Percentiles rank a stretch among this genome's conserved stretches.
Conservation (phyloP, 2,329 filamentous ascomycete species). For the Thelonectria olida region DNA sequence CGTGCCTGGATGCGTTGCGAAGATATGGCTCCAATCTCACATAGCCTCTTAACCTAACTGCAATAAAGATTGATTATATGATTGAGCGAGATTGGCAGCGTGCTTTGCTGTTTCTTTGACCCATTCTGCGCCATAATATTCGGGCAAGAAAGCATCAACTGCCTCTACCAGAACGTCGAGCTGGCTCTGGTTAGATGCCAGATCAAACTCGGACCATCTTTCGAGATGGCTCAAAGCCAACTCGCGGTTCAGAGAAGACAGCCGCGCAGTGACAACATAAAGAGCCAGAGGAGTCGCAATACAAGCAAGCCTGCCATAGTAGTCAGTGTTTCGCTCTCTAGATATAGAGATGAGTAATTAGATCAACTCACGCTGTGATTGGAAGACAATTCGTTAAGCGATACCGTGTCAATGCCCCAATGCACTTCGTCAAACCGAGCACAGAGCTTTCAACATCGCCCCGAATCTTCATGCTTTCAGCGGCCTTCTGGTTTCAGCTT, state of each 20-base stretch:
- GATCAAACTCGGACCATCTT: neutral
- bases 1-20: neutral
- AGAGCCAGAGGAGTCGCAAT: neutral
- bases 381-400: too few species aligned
- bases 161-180: neutral
- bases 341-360: too few species aligned
- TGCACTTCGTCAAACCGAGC: too few species aligned
- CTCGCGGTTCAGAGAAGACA: neutral
- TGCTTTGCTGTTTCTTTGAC: neutral
- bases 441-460: too few species aligned
- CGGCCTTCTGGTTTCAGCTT: too few species aligned
- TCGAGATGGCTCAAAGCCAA: neutral
- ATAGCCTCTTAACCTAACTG: neutral
- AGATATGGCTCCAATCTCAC: neutral
- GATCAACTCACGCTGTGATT: too few species aligned
- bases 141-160: neutral
- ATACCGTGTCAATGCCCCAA: too few species aligned
- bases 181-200: neutral
- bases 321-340: too few species aligned
- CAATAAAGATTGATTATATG: neutral
- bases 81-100: neutral
- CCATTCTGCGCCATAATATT: slow-evolving; percentile 1
- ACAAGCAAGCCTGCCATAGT: neutral
- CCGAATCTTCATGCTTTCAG: too few species aligned
- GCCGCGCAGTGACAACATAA: neutral